Percentiles rank a stretch among this genome's conserved stretches.
Conservation (phyloP, 23 red algal species). For the Cyanidioschyzon merolae region DNA sequence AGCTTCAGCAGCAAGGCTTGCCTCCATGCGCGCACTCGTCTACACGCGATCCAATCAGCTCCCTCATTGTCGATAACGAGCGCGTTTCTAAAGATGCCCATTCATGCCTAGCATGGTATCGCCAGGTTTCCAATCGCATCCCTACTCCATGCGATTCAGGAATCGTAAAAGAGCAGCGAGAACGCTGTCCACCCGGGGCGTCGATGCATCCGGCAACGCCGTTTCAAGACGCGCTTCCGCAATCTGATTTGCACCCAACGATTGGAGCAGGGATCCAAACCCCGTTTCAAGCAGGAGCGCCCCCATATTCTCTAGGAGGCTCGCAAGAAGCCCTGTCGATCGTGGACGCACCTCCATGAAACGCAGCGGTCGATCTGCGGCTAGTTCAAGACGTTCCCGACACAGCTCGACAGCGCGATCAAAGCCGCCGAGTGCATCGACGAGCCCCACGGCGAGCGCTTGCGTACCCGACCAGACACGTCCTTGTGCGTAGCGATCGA, state of each 20-base stretch:
- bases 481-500: slow-evolving; percentile 70
- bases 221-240: background rate
- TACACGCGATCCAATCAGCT: too few relatives aligned
- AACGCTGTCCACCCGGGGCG: background rate
- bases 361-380: background rate
- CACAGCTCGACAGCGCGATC: slow-evolving; percentile 51
- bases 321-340: background rate
- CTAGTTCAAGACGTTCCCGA: background rate
- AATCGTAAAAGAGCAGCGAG: background rate
- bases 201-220: background rate
- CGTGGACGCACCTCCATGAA: background rate
- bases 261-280: background rate
- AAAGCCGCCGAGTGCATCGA: slow-evolving; percentile 67
- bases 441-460: slow-evolving; percentile 50
- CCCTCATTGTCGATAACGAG: too few relatives aligned
- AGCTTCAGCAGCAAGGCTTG: too few relatives aligned
- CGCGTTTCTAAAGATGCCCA: too few relatives aligned
- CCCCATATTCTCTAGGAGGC: background rate
- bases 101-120: too few relatives aligned
- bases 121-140: too few relatives aligned
- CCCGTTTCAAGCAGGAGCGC: background rate
- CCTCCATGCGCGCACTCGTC: too few relatives aligned
- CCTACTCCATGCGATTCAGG: too few relatives aligned
- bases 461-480: slow-evolving; percentile 83
- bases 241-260: background rate